Base-by-base conservation (phyloP, 495 filamentous ascomycete genomes). In the Opeltia flavorubescens region DNA sequence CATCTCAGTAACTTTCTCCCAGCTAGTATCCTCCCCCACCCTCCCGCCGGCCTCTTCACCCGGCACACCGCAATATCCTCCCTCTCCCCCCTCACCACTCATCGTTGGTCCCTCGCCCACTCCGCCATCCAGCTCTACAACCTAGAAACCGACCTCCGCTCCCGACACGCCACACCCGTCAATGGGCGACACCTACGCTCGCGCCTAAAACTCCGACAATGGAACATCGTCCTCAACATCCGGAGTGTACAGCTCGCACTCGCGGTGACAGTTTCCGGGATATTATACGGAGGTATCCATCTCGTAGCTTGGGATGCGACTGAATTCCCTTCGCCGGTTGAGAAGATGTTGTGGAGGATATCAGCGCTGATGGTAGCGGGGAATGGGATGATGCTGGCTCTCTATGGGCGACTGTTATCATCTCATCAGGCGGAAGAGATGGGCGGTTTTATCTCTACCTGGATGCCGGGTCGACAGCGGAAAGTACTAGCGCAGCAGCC, bases 271-370 rank as follows among this genome's bases (percentile, higher is more conserved):
- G 36, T 50, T 4, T 51, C 56, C 1, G 40, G 53, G 0, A 11
- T 61, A 0, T 11, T 55, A 1, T 61, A 59, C 26, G 42, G 48
- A 11, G 51, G 44, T n/a, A 47, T 64, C 13, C 62, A 60, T 29
- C 24, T 65, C 31, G 24, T 57, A n/a, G 56, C 50, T 0, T 66
- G 62, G 62, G 50, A 59, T 31, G 56, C 42, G 12, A n/a, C n/a
- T n/a, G 12, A 36, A 0, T 66, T 65, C 39, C 51, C 57, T 0
- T 47, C 62, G 0, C 7, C 34, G 0, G 36, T 43, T 3, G 62
- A 65, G 43, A 34, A 34, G 13, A 11, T 57, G 8, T 28, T 66
- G n/a, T 65, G 62, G 61, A 55, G 51, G 5, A 45, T 56, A 8
- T 54, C 54, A 27, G 49, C 45, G 1, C n/a, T 53, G 0, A 59